Evolutionary conservation across 1,139 yeast species (phyloP).

Genomic region (Geotrichum histeridarum): DNA sequence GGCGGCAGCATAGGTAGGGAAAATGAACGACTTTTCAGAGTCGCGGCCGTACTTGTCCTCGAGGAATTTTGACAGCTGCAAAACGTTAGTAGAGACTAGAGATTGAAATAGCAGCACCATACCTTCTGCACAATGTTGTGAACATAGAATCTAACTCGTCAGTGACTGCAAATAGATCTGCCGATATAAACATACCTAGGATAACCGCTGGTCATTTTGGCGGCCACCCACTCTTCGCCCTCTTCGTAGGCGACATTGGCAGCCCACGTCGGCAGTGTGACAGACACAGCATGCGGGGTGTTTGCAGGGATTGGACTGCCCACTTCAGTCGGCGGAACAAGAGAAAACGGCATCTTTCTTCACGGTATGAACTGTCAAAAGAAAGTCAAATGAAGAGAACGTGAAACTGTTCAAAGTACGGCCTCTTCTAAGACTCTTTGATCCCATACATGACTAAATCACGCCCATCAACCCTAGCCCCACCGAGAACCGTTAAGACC

Average conservation of each 20-base stretch:
- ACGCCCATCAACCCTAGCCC: not conserved
- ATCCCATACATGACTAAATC: not conserved
- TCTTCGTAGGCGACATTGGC: slow-evolving; percentile 90
- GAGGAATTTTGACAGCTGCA: slow-evolving; percentile 26
- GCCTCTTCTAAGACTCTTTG: too few relatives aligned
- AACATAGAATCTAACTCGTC: slow-evolving; percentile 57
- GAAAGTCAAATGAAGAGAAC: not conserved
- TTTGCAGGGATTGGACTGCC: slow-evolving; percentile 86
- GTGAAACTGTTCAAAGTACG: not conserved
- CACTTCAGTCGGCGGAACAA: slow-evolving; percentile 44
- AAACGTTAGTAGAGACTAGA: not conserved
- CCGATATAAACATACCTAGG: slow-evolving; percentile 44
- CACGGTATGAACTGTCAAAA: not conserved
- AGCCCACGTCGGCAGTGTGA: slow-evolving; percentile 90
- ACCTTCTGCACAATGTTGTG: slow-evolving; percentile 68
- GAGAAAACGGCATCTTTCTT: slow-evolving; percentile 17
- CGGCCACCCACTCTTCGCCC: slow-evolving; percentile 79
- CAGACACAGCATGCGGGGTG: slow-evolving; percentile 89
- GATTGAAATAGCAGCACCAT: slow-evolving; percentile 38
- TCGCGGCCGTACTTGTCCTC: slow-evolving; percentile 65
- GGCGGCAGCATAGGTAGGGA: slow-evolving; percentile 74
- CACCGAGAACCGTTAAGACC: not conserved
- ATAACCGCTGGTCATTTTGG: slow-evolving; percentile 78
- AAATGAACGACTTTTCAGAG: slow-evolving; percentile 66
- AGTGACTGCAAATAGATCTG: not conserved